A percentile compares a stretch with the other conserved stretches of the same genome.
phyloP scores from a whole-genome alignment of 768 basidiomycete genomes.

The Mycena pura region DNA sequence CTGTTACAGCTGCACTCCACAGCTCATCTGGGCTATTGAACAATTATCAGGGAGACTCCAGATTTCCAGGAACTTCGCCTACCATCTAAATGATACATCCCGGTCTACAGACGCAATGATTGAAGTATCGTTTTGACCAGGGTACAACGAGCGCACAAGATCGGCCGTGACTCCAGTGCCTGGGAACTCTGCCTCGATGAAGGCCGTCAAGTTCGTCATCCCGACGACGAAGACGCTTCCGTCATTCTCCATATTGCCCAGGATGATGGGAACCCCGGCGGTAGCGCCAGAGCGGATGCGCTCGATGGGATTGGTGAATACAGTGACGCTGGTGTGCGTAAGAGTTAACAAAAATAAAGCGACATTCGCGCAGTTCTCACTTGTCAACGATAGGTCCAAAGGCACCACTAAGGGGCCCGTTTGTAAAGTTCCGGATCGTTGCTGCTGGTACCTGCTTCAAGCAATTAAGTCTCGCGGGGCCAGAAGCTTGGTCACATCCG shows the following conservation, averaged over 20 bases:
- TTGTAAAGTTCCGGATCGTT: conserved; percentile 22
- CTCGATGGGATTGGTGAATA: conserved; percentile 19
- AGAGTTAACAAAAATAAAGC: too few species aligned
- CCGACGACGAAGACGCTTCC: conserved; percentile 19
- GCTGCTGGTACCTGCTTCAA: conserved; percentile 28
- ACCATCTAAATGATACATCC: too few species aligned
- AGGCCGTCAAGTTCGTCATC: conserved; percentile 17
- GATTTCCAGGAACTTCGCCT: too few species aligned
- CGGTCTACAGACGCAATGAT: too few species aligned
- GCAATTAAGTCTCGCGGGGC: conserved; percentile 27
- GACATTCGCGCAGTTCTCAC: too few species aligned
- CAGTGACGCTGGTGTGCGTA: background rate
- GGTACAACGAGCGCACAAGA: conserved; percentile 21
- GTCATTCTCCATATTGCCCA: conserved; percentile 26
- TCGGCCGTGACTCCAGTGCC: background rate
- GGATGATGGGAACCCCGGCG: conserved; percentile 22
- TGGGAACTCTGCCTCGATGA: conserved; percentile 1
- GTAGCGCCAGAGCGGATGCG: conserved; percentile 13
- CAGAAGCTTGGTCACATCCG: conserved; percentile 28
- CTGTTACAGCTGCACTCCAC: conserved; percentile 14
- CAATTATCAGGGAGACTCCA: background rate
- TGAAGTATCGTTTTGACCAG: conserved; percentile 15
- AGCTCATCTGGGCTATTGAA: conserved; percentile 23
- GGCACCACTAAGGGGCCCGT: conserved; percentile 14
- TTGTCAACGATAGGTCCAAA: conserved; percentile 15